Evolutionary conservation across 2,329 filamentous ascomycete genomes (phyloP), one percentile per base, ranked within the genome.

Genomic region (Amylocarpus encephaloides): DNA sequence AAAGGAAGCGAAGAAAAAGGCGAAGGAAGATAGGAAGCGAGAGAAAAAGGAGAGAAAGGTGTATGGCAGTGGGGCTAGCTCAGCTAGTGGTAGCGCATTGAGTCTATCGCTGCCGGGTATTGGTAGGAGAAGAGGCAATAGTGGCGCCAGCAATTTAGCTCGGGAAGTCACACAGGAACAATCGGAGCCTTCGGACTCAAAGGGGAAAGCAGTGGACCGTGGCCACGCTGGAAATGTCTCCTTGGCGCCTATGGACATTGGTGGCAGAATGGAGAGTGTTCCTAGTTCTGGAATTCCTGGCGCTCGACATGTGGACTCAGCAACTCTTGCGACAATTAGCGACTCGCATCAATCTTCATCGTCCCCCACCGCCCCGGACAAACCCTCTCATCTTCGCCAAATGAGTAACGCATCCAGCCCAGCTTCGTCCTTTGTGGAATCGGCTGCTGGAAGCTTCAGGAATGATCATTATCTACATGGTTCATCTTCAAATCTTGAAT

Each of bases 371-470:
- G 74, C 74, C 6, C 72, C 76, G 1, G 76, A 80, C 6, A 80
- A 79, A 36, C 79, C 80, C 4, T 87, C 86, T 1, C 85, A 90
- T 64, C 73, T 93, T 15, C 81, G 89, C 19, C 86, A 94, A 59
- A 83, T 93, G 68, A 95, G 89, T 55, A 95, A 86, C 59, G 85
- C 88, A 1, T 95, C 91, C 0, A 95, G 90, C 0, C 79, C 86
- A 0, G 82, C 83, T 7, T 94, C 90, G 0, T 95, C 88, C 0
- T 73, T 84, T 11, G 74, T 81, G 0, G 88, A 92, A 45, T 87
- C 84, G 30, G 72, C 75, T 1, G 71, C 74, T 1, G 78, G 73
- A 29, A 83, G 62, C 41, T 48, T 58, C 49, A 63, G 58, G 13
- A 59, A 64, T 46, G 61, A 62, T 35, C 64, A 64, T 22, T 60